Percentiles rank a stretch among this genome's conserved stretches.
These are phyloP conservation scores for Fagopyrum tataricum DNA, from an alignment of 148 eudicot genomes.

Conservation along the genomic window DNA sequence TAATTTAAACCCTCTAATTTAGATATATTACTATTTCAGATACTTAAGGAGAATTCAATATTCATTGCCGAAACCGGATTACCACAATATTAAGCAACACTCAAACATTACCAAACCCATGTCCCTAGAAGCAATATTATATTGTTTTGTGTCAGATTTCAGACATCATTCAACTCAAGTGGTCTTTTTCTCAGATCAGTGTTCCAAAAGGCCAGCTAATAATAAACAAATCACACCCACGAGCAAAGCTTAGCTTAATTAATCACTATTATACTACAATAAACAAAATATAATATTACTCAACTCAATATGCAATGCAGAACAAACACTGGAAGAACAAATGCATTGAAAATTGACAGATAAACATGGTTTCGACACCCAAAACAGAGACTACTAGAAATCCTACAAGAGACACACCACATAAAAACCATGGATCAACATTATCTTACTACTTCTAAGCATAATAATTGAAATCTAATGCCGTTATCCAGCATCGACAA, in stretches of 20 bases:
- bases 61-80: not conserved
- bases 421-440: not conserved
- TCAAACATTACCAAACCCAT: not conserved
- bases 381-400: conserved; percentile 3
- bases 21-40: not conserved
- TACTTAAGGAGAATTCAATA: not conserved
- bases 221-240: conserved; percentile 1
- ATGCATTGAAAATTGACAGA: not conserved
- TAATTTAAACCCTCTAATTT: not conserved
- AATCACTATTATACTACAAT: not conserved
- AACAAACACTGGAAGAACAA: conserved; percentile 1
- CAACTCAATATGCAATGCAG: not conserved
- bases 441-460: conserved; percentile 9
- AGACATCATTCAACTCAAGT: not conserved
- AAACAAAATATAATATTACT: not conserved
- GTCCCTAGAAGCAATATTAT: not conserved
- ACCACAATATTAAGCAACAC: not conserved
- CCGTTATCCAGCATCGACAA: conserved; percentile 6
- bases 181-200: not conserved
- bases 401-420: conserved; percentile 6
- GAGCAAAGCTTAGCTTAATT: not conserved
- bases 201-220: not conserved
- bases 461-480: not conserved
- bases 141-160: not conserved
- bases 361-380: conserved; percentile 5